Evolutionary conservation across 352 stramenopile genomes (phyloP).

Genomic region (Phytophthora rubi): DNA sequence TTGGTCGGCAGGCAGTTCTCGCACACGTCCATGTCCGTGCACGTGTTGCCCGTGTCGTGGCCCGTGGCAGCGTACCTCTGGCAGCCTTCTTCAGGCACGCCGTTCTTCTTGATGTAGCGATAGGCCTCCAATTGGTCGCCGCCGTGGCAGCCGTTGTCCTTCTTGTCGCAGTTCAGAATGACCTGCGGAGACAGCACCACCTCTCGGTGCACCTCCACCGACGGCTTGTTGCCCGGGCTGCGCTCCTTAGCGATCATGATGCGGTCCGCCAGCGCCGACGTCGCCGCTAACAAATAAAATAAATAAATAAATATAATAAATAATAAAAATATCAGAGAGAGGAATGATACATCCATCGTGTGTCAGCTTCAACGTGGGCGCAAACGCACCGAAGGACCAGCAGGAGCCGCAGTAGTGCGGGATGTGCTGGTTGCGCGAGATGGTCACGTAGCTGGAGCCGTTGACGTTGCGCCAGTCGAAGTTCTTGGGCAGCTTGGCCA

Average conservation of each 20-base stretch:
- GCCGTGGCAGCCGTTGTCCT: slow-evolving; percentile 92
- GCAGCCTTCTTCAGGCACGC: slow-evolving; percentile 95
- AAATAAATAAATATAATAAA: slow-evolving; percentile 12
- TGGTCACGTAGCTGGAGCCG: slow-evolving; percentile 81
- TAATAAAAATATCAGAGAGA: slow-evolving; percentile 6
- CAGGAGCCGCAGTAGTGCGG: slow-evolving; percentile 91
- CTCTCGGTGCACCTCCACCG: slow-evolving; percentile 74
- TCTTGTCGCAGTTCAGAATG: slow-evolving; percentile 89
- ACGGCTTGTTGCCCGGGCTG: slow-evolving; percentile 48
- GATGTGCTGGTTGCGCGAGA: slow-evolving; percentile 88
- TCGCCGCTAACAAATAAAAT: slow-evolving; percentile 58
- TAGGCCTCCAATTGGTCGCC: slow-evolving; percentile 93
- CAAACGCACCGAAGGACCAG: slow-evolving; percentile 78
- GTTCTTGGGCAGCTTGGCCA: slow-evolving; percentile 83
- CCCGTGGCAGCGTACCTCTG: slow-evolving; percentile 93
- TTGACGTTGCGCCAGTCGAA: slow-evolving; percentile 95
- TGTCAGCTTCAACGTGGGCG: slow-evolving; percentile 19
- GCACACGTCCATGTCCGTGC: slow-evolving; percentile 90
- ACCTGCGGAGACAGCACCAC: slow-evolving; percentile 87
- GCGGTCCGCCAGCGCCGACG: slow-evolving; percentile 87
- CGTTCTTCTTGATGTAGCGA: slow-evolving; percentile 91
- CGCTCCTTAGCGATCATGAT: slow-evolving; percentile 85
- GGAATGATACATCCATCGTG: background rate
- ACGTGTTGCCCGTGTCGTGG: slow-evolving; percentile 91
- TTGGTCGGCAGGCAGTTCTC: slow-evolving; percentile 89